phyloP scores from a whole-genome alignment of 345 rosid genomes.

The Clausena lansium region DNA sequence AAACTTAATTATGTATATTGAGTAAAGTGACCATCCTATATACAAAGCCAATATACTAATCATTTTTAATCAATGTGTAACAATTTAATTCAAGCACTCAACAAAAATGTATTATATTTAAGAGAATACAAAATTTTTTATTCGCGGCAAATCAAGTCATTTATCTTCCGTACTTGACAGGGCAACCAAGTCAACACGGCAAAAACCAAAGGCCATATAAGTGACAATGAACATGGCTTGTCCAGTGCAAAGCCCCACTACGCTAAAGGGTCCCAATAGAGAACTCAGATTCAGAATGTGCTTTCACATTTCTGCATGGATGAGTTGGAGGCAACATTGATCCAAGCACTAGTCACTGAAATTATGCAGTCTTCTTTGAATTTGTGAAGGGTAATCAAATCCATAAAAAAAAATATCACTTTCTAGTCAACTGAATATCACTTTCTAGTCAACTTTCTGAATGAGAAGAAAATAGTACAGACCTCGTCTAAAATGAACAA shows the following conservation, averaged over 20 bases:
- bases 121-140: too few species aligned
- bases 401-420: neutral
- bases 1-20: too few species aligned
- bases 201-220: neutral
- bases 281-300: neutral
- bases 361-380: neutral
- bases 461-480: neutral
- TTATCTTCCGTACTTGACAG: neutral
- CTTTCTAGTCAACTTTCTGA: neutral
- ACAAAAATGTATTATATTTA: too few species aligned
- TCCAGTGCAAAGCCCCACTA: too few species aligned
- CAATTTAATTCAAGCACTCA: too few species aligned
- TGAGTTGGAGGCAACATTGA: neutral
- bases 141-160: neutral
- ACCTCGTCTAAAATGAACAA: too few species aligned
- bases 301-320: neutral
- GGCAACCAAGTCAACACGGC: neutral
- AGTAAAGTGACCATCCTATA: too few species aligned
- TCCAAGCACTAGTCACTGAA: neutral
- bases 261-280: neutral
- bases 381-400: neutral
- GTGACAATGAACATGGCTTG: too few species aligned
- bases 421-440: too few species aligned
- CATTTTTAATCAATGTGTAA: too few species aligned
- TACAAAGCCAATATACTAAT: too few species aligned